These are phyloP conservation scores for Lasiodiplodia theobromae DNA, from an alignment of 2,329 filamentous ascomycete genomes.

Conservation along the genomic window DNA sequence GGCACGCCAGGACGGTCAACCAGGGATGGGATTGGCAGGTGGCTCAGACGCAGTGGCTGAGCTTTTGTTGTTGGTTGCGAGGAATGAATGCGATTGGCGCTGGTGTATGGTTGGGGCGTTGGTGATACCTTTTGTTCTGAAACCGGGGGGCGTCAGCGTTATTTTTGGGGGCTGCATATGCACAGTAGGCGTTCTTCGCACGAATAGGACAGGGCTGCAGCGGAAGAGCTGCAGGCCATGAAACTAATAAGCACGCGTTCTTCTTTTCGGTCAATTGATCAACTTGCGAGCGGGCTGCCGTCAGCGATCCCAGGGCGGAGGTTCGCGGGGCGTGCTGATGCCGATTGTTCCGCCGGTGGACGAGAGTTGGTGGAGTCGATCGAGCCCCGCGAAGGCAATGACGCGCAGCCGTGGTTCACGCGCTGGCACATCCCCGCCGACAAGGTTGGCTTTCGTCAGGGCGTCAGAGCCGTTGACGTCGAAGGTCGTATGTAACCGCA, in stretches of 20 bases:
- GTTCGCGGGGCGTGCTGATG: background rate
- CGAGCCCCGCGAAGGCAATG: constrained; percentile 20
- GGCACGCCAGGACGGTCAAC: background rate
- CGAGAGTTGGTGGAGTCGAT: constrained; percentile 16
- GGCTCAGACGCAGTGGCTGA: constrained; percentile 21
- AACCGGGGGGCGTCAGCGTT: constrained; percentile 9
- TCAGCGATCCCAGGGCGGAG: background rate
- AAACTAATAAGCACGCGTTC: background rate
- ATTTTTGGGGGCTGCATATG: background rate
- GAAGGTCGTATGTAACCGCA: background rate
- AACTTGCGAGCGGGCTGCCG: background rate
- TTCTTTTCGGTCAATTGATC: background rate
- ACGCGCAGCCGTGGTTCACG: constrained; percentile 21
- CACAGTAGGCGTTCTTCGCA: constrained; percentile 10
- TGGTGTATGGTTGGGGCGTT: constrained; percentile 15
- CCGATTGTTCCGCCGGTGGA: background rate
- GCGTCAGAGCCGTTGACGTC: constrained; percentile 23
- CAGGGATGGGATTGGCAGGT: constrained; percentile 9
- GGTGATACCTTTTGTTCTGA: constrained; percentile 16
- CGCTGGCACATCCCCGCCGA: constrained; percentile 16
- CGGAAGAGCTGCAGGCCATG: background rate
- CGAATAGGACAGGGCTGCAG: constrained; percentile 22
- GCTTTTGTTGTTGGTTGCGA: background rate
- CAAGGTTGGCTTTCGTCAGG: constrained; percentile 18
- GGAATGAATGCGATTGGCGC: constrained; percentile 18